Percentiles rank a stretch among this genome's conserved stretches.
Conservation (phyloP, 2,329 filamentous ascomycete genomes). For the Fonsecaea monophora region DNA sequence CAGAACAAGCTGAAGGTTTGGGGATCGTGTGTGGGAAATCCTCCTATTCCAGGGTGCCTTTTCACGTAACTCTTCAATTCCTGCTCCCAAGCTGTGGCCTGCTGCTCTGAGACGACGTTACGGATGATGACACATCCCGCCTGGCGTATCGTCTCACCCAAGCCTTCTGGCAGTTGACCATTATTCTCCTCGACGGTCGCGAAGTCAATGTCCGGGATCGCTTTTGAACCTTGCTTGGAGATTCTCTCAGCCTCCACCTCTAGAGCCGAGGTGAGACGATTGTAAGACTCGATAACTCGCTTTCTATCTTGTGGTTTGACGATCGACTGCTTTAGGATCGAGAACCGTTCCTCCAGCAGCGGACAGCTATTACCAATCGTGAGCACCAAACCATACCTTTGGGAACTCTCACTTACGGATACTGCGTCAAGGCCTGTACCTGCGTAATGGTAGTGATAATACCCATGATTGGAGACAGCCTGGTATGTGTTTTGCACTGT, state of each 20-base stretch:
- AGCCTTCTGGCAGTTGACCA: constrained; percentile 4
- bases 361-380: constrained; percentile 3
- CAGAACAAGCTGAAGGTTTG: constrained; percentile 25
- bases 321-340: constrained; percentile 12
- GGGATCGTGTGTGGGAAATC: constrained; percentile 27
- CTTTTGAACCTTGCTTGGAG: background rate
- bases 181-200: constrained; percentile 1
- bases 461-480: background rate
- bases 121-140: constrained; percentile 39
- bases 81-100: constrained; percentile 38
- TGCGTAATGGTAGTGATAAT: constrained; percentile 4
- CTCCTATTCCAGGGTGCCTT: constrained; percentile 34
- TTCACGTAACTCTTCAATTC: constrained; percentile 37
- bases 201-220: constrained; percentile 18
- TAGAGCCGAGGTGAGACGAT: constrained; percentile 7
- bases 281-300: constrained; percentile 16
- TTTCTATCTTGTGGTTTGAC: background rate
- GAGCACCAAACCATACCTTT: background rate
- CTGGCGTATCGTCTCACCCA: background rate
- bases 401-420: background rate
- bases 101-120: constrained; percentile 38
- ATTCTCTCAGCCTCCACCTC: constrained; percentile 9
- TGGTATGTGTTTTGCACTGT: background rate
- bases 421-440: background rate
- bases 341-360: constrained; percentile 20